Evolutionary conservation across 1,139 yeast species (phyloP), one percentile per base, ranked within the genome.

Genomic region (Protomyces inouyei): DNA sequence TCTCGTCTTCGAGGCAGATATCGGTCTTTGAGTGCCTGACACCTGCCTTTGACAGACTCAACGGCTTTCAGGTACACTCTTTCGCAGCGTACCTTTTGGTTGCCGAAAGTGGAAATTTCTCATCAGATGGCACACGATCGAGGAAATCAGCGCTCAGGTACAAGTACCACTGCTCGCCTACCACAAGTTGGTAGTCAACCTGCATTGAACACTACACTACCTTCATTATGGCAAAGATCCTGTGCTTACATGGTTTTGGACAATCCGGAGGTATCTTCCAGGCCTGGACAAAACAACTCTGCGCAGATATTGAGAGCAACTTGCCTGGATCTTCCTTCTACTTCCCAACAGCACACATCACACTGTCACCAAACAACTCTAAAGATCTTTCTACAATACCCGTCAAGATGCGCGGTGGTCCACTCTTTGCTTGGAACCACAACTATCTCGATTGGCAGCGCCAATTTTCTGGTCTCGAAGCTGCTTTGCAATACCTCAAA

Each of bases 351-450:
- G 64, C 64, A 9, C 59, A 55, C 59, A 55, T 60, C 32, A 40
- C 53, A n/a, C 52, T 55, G 8, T 60, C 59, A 2, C 18, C 56
- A 14, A 45, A 36, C 12, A 61, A 64, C 36, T 60, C 63, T 21
- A 52, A 23, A 9, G 64, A 64, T 25, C 46, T 59, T 14, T 25
- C 45, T 5, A 52, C 63, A 12, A 59, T 59, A 12, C 63, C 63
- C 16, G 46, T 35, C 45, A 59, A 52, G 53, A 21, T 59, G 18
- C 52, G 64, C 14, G 32, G 43, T 1, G 37, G 18, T 21, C 43
- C 48, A 12, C 38, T 48, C 12, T 64, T 16, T 48, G 66, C 64
- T n/a, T 64, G 66, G 66, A 59, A 59, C 36, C 32, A 59, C 53
- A 52, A 52, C 40, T 59, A 59, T 52, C 57, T 59, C 23, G 63